phyloP scores from a whole-genome alignment of 768 basidiomycete genomes.

The Hypholoma fasciculare region DNA sequence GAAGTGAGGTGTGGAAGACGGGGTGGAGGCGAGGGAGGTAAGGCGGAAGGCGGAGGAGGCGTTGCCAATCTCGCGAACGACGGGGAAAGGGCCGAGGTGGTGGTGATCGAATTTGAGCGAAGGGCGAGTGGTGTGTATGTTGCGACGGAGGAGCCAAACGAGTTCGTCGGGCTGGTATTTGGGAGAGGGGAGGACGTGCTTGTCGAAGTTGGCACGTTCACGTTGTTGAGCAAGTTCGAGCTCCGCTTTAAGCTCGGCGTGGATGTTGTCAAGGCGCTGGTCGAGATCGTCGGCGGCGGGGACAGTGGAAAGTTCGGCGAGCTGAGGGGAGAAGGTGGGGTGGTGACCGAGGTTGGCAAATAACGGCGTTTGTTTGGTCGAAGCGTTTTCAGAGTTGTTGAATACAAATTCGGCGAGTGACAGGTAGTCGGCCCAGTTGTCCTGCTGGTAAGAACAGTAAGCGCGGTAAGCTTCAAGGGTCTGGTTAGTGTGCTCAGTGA shows the following conservation, averaged over 20 bases:
- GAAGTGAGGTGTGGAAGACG: slow-evolving; percentile 38
- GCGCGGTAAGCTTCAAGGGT: slow-evolving; percentile 33
- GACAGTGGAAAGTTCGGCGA: slow-evolving; percentile 26
- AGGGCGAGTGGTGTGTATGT: slow-evolving; percentile 41
- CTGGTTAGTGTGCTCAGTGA: slow-evolving; percentile 18
- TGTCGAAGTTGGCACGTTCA: background rate
- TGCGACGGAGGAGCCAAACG: slow-evolving; percentile 35
- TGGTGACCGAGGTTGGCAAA: slow-evolving; percentile 27
- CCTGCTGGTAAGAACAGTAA: slow-evolving; percentile 38
- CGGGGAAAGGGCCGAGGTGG: slow-evolving; percentile 20
- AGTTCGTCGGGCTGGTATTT: slow-evolving; percentile 28
- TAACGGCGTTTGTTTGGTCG: slow-evolving; percentile 33
- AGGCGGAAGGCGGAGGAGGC: slow-evolving; percentile 28
- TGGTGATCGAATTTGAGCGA: slow-evolving; percentile 37
- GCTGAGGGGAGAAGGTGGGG: slow-evolving; percentile 27
- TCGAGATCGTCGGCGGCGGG: slow-evolving; percentile 33
- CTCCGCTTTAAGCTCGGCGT: slow-evolving; percentile 7
- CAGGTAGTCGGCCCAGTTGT: slow-evolving; percentile 41
- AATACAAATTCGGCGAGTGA: slow-evolving; percentile 40
- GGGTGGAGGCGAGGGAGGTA: slow-evolving; percentile 34
- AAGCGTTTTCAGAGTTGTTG: slow-evolving; percentile 34
- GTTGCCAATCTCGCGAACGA: slow-evolving; percentile 14
- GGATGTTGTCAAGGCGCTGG: slow-evolving; percentile 26
- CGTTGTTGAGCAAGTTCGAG: background rate
- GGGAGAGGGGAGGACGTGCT: slow-evolving; percentile 18